Evolutionary conservation across 2,329 filamentous ascomycete genomes (phyloP), one percentile per base, ranked within the genome.

Genomic region (Trichophyton rubrum): DNA sequence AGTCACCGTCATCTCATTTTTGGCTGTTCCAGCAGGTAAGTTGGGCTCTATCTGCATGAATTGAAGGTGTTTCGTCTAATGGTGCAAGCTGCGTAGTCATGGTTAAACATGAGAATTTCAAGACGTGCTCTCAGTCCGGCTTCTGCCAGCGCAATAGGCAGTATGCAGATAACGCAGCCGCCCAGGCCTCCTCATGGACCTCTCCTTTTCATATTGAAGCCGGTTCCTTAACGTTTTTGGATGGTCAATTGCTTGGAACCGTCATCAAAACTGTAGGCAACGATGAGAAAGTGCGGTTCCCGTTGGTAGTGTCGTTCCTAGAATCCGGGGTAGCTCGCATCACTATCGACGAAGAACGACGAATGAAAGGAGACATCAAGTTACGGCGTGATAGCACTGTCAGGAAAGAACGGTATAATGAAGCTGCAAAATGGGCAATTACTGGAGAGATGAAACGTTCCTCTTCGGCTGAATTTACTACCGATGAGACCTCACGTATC

Each of bases 21-120:
- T 89, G 33, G 74, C 88, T 66, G 80, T 80, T 56, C 82, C 85
- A 69, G 82, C 82, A 75, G 79, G 88, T 89, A 78, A 72, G 82
- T 59, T 22, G 22, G 11, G 27, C 38, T 30, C 51, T 60, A 5
- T n/a, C 27, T 41, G 3, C 22, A 4, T 13, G 22, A 45, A 40
- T 15, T 49, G 20, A 13, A 17, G 17, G 13, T 3, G 38, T 56
- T 7, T 51, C 35, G 58, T 51, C 51, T 62, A 56, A 62, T n/a
- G 27, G 5, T 33, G 20, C 45, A 38, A 40, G 27, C 43, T 22
- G 61, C 62, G 33, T 66, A 95, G 90, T 83, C 65, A 80, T 83
- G 68, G 93, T 99, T 59, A 99, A 99, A 77, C 88, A 96, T 71
- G 85, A 96, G 69, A 91, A 95, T 73, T 99, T 97, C 81, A 99